phyloP scores from a whole-genome alignment of 169 alveolate species.

The Plasmodium berghei region DNA sequence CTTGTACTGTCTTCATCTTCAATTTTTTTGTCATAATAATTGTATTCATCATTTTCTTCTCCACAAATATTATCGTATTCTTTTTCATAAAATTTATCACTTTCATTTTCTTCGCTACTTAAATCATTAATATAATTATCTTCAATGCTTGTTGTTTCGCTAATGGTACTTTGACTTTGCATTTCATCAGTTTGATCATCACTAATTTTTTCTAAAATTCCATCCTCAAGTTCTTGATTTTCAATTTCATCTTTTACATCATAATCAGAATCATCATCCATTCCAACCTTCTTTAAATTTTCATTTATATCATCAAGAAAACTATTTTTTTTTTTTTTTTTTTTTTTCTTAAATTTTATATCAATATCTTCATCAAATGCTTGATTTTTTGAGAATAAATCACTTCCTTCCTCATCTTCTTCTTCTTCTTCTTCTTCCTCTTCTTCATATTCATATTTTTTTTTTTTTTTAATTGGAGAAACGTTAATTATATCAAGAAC shows the following conservation, averaged over 20 bases:
- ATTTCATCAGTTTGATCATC: background rate
- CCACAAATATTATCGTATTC: conserved; percentile 34
- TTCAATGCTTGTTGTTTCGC: background rate
- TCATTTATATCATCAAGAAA: conserved; percentile 56
- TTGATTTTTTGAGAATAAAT: conserved; percentile 22
- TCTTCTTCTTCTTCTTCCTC: conserved; percentile 48
- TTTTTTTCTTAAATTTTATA: conserved; percentile 10
- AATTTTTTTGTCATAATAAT: conserved; percentile 19
- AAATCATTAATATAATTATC: conserved; percentile 6
- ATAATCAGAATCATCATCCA: conserved; percentile 64
- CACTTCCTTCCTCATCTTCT: conserved; percentile 1
- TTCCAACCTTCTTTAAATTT: conserved; percentile 21
- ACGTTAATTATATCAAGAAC: conserved; percentile 65
- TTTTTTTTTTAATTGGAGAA: conserved; percentile 55
- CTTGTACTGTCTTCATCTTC: background rate
- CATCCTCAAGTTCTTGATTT: conserved; percentile 19
- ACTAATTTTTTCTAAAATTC: background rate
- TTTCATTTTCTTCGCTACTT: conserved; percentile 7
- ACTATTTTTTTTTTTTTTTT: conserved; percentile 38
- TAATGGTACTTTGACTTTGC: background rate
- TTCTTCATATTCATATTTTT: conserved; percentile 75
- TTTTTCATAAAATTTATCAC: conserved; percentile 19
- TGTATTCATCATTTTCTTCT: conserved; percentile 28
- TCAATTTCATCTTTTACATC: conserved; percentile 34
- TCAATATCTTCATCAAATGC: conserved; percentile 30